A percentile compares a stretch with the other conserved stretches of the same genome.
These are phyloP conservation scores for Suillus brevipes DNA, from an alignment of 768 basidiomycete species.

Conservation along the genomic window DNA sequence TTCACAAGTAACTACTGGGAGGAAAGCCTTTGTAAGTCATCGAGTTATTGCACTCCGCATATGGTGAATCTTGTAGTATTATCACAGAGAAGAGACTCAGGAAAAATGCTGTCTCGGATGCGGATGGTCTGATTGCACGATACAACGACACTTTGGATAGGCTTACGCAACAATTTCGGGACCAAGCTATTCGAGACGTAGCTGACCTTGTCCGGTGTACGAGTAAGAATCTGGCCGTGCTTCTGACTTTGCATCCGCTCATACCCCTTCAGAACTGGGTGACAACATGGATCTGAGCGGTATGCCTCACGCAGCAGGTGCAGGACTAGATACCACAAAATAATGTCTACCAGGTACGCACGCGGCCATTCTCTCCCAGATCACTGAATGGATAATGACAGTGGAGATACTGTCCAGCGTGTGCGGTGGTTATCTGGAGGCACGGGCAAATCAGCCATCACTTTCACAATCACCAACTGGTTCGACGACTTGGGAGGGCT, in stretches of 20 bases:
- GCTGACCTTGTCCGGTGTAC: neutral
- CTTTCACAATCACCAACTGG: constrained; percentile 15
- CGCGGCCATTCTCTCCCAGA: constrained; percentile 13
- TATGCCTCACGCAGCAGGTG: constrained; percentile 1
- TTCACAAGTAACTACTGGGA: constrained; percentile 29
- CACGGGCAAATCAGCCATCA: constrained; percentile 33
- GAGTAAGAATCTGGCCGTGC: neutral
- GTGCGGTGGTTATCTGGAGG: constrained; percentile 20
- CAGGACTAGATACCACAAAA: constrained; percentile 4
- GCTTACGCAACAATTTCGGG: constrained; percentile 5
- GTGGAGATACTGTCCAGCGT: neutral
- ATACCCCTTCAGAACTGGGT: neutral
- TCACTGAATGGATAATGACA: constrained; percentile 17
- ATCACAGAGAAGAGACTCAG: constrained; percentile 1
- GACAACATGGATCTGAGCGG: neutral
- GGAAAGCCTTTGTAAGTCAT: constrained; percentile 19
- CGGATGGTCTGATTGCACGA: neutral
- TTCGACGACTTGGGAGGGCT: constrained; percentile 14
- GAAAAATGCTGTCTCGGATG: neutral
- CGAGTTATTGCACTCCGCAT: neutral
- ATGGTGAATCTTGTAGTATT: neutral
- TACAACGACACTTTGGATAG: neutral
- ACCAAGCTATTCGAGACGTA: neutral
- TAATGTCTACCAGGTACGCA: constrained; percentile 21
- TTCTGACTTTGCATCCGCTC: neutral